Evolutionary conservation across 345 rosid species (phyloP), one percentile per base, ranked within the genome.

Genomic region (Moricandia moricandioides): DNA sequence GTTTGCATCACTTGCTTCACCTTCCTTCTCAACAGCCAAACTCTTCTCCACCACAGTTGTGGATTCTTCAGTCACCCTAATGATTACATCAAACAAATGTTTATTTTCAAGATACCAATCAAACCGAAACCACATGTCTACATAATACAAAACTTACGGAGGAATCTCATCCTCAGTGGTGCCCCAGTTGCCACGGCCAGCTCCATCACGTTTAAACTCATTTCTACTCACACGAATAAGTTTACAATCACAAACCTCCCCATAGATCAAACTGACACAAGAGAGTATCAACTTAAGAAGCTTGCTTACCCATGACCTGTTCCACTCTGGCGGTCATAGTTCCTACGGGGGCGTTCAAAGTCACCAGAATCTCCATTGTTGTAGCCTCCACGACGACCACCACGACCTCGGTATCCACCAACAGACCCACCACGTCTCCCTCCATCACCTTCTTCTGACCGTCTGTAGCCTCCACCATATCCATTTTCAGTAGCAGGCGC

Each of bases 151-250:
- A 16, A 27, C 97, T 83, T 70, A 95, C 99, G 81, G 85, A 68
- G 85, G 74, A 78, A 90, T 43, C 3, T 90, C 99, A 80, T 88
- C 97, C 17, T 83, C 70, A 62, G 79, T 77, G 62, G 87, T 82
- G 79, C 96, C 99, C 99, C 97, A 90, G 78, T 94, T 94, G 27
- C 92, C 91, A 65, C 91, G 93, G 31, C 97, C 97, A 81, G 88
- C 75, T 16, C 97, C 99, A 8, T 89, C 95, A 17, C 99, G 97
- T 60, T 90, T 94, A 40, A 82, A 9, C 82, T 86, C 99, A 69
- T 75, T 86, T 63, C 98, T 94, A 77, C 60, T 16, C 45, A 73
- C 52, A 47, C 26, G 69, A 51, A 12, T 9, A 34, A 40, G 12
- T 6, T 12, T 10, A 39, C 35, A 34, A 40, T 61, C 2, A 69